Evolutionary conservation across 495 filamentous ascomycete species (phyloP).

Genomic region (Talaromyces ruber): DNA sequence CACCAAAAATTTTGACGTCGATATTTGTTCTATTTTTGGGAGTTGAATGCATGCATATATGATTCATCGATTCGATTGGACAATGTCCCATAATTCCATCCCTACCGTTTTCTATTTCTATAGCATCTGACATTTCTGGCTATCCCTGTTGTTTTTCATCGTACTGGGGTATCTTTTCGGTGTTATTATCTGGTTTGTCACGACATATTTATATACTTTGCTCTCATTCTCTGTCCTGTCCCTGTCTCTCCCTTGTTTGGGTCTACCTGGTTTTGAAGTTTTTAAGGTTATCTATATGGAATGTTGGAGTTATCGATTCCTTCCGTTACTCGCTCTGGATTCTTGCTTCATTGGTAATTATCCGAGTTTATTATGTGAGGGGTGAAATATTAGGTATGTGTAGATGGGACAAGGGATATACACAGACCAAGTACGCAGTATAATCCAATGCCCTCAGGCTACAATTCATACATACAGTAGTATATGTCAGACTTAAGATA

Average conservation of each 20-base stretch:
- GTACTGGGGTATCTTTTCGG: not conserved
- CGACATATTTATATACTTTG: not conserved
- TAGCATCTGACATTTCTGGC: not conserved
- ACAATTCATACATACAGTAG: not conserved
- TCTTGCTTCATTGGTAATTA: not conserved
- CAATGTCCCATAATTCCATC: not conserved
- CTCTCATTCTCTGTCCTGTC: not conserved
- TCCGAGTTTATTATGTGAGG: not conserved
- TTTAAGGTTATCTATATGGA: not conserved
- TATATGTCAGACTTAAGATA: constrained; percentile 14
- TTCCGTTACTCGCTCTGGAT: not conserved
- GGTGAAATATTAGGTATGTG: not conserved
- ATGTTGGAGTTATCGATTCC: not conserved
- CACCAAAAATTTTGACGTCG: not conserved
- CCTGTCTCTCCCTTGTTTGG: not conserved
- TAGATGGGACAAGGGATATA: not conserved
- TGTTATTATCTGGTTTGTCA: not conserved
- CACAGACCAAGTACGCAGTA: not conserved
- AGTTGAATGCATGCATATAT: not conserved
- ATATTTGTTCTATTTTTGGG: not conserved
- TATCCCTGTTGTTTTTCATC: not conserved
- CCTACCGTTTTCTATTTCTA: not conserved
- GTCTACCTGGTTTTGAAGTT: not conserved
- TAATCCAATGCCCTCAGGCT: not conserved
- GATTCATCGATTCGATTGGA: not conserved